Evolutionary conservation across 306 rosid genomes (phyloP), one percentile per base, ranked within the genome.

Genomic region (Malus asiatica): DNA sequence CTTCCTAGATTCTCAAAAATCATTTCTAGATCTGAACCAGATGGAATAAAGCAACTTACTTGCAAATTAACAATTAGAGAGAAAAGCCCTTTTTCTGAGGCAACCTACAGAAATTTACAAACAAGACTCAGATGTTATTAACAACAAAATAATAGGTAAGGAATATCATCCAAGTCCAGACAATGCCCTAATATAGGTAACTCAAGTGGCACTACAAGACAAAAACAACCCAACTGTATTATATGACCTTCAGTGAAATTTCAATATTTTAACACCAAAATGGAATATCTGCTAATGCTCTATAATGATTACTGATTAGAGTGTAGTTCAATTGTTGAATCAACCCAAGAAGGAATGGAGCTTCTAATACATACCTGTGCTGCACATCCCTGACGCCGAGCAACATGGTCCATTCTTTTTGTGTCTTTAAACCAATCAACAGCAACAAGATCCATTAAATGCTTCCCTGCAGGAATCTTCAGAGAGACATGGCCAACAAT

Each of bases 361-460:
- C 58, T 64, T 25, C 60, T 66, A 80, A 38, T 52, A 78, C 92
- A 84, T 85, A 95, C 99, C 78, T 92, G 99, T 40, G 97, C 97
- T 60, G 97, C 97, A 86, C 97, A 90, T 71, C 99, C 99, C 69
- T 87, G 97, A 78, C 97, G 97, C 84, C 82, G 81, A 75, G 88
- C 97, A 83, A 95, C 97, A 76, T 95, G 99, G 80, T 95, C 99
- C 89, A 95, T 95, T 85, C 97, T 88, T 86, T 95, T 95, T 29
- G 96, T 85, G 84, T 92, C 99, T 89, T 90, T 95, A 79, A 95
- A 91, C 99, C 99, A 95, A 85, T 95, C 99, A 72, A 95, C 99
- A 48, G 99, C 93, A 75, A 92, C 96, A 3, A 95, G 99, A 89
- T 95, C 99, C 90, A 92, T 86, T 46, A 95, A 62, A 86, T 90